phyloP scores from a whole-genome alignment of 2,329 filamentous ascomycete genomes.

The Bipolaris victoriae region DNA sequence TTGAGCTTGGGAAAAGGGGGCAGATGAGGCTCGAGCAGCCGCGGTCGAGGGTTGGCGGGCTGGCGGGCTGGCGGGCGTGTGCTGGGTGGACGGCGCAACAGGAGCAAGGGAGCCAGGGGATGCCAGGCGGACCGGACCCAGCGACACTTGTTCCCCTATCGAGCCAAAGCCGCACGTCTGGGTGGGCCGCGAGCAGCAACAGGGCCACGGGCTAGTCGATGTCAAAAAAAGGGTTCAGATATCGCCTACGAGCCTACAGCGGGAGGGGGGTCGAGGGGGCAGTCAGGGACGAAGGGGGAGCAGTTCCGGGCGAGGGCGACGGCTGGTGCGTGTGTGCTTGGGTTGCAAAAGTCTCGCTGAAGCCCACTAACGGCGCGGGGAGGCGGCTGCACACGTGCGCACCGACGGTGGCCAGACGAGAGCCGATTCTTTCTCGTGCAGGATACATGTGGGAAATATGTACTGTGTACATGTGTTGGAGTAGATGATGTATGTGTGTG shows the following conservation, averaged over 20 bases:
- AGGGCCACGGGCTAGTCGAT: constrained; percentile 13
- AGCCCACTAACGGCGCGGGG: constrained; percentile 19
- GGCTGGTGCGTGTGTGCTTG: constrained; percentile 4
- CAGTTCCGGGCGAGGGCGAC: constrained; percentile 4
- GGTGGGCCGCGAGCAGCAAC: constrained; percentile 28
- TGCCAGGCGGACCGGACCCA: constrained; percentile 19
- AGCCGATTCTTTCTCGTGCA: neutral
- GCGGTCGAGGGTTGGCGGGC: constrained; percentile 21
- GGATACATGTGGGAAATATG: too few species aligned
- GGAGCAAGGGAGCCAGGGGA: constrained; percentile 24
- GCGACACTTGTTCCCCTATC: constrained; percentile 25
- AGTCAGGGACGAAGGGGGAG: constrained; percentile 7
- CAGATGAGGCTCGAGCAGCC: constrained; percentile 26
- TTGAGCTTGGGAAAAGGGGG: constrained; percentile 22
- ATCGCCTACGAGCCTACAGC: constrained; percentile 3
- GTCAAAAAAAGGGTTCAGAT: constrained; percentile 14
- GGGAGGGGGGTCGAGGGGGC: constrained; percentile 3
- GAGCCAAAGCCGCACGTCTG: constrained; percentile 21
- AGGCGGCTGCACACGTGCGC: constrained; percentile 19
- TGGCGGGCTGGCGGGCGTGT: constrained; percentile 29
- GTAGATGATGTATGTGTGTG: too few species aligned
- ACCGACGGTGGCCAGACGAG: neutral
- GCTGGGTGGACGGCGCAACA: neutral
- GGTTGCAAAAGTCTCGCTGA: constrained; percentile 10
- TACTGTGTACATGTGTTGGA: too few species aligned